phyloP scores from a whole-genome alignment of 805 yeast genomes.

The Hanseniaspora nectarophila region DNA sequence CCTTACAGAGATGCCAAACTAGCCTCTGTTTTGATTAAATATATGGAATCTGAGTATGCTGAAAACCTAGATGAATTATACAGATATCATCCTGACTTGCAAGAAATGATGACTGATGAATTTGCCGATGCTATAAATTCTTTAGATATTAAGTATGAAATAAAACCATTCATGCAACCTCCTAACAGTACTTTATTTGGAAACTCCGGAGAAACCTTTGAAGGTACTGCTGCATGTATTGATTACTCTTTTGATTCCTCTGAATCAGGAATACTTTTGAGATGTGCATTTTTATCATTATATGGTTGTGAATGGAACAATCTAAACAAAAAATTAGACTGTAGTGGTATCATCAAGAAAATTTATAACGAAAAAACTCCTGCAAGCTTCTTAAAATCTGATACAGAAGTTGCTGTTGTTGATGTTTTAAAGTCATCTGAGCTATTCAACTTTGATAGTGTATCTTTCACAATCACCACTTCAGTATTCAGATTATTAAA shows the following conservation, averaged over 20 bases:
- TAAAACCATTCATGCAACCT: background rate
- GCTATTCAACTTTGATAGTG: background rate
- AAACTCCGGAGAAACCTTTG: background rate
- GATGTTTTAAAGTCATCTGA: constrained; percentile 9
- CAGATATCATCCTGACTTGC: constrained; percentile 68
- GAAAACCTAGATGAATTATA: constrained; percentile 64
- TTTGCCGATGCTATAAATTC: constrained; percentile 35
- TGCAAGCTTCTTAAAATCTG: constrained; percentile 2
- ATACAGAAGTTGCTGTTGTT: constrained; percentile 10
- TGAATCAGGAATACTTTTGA: constrained; percentile 1
- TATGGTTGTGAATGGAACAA: constrained; percentile 11
- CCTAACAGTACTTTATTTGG: background rate
- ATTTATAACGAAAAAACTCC: constrained; percentile 5
- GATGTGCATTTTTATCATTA: constrained; percentile 3
- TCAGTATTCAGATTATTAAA: constrained; percentile 24
- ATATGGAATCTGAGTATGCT: constrained; percentile 47
- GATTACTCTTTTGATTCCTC: constrained; percentile 5
- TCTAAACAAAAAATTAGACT: background rate
- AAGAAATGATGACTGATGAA: constrained; percentile 44
- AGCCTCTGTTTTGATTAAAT: constrained; percentile 44
- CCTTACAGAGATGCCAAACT: constrained; percentile 38
- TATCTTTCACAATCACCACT: constrained; percentile 6
- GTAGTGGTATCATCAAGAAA: background rate
- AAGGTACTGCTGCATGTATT: background rate
- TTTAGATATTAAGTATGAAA: constrained; percentile 19